Percentiles rank a stretch among this genome's conserved stretches.
Conservation (phyloP, 129 eudicot species). For the Cynara cardunculus region DNA sequence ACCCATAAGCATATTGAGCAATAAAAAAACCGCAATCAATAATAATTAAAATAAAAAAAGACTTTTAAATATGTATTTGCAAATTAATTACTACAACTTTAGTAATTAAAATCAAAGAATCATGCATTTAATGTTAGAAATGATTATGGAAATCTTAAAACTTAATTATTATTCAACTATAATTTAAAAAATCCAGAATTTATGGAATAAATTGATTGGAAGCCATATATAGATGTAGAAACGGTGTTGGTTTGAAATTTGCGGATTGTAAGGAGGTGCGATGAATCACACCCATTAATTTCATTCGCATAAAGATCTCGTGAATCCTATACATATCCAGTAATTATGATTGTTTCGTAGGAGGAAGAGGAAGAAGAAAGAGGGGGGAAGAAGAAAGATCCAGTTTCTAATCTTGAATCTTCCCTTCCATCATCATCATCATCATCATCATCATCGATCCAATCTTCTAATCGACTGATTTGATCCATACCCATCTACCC, state of each 20-base stretch:
- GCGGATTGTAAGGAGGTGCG: slow-evolving; percentile 3
- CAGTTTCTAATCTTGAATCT: neutral
- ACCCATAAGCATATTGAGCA: neutral
- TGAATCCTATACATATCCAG: slow-evolving; percentile 11
- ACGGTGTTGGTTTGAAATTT: neutral
- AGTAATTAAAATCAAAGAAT: neutral
- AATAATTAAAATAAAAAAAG: too few relatives aligned
- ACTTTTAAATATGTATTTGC: neutral
- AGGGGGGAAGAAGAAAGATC: neutral
- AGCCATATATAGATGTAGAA: neutral
- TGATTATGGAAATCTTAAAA: neutral
- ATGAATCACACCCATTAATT: neutral
- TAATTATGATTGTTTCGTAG: neutral
- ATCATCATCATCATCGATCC: neutral
- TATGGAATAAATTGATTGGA: neutral
- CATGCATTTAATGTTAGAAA: neutral
- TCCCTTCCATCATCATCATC: neutral
- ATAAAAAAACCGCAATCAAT: neutral
- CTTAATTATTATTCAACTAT: neutral
- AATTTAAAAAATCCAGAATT: neutral
- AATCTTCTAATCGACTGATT: neutral
- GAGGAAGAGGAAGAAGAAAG: neutral
- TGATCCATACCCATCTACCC: neutral
- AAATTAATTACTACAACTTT: neutral
- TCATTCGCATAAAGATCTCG: neutral